Evolutionary conservation across 176 grass and related monocot genomes (phyloP), one percentile per base, ranked within the genome.

Genomic region (Secale cereale): DNA sequence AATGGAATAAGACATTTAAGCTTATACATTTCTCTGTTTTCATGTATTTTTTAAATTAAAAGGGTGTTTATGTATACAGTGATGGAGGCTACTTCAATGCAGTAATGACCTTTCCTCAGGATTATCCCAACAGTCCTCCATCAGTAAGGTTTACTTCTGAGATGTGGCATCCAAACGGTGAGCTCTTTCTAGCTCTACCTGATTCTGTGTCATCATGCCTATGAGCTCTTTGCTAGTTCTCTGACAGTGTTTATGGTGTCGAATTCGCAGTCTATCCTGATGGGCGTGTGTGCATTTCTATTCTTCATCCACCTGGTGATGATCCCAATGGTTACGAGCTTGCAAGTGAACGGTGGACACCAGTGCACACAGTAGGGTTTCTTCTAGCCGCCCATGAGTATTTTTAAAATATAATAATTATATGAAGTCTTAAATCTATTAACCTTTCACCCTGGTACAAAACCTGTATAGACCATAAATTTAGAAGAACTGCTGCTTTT

Each of bases 91-190:
- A 94, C 65, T 97, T 97, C 36, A 97, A 89, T 85, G 94, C 94
- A 81, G 86, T 94, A 68, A 97, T 97, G 94, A 92, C 62, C 27
- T 97, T 97, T 76, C 96, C 95, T 13, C 81, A 82, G 39, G 93
- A 98, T 77, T 98, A 98, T 80, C 96, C 96, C 20, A 98, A 98
- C 71, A 95, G 93, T 27, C 96, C 96, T 3, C 96, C 96, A 65
- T 87, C 93, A 56, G 91, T 98, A 56, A 90, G 96, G 80, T 98
- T 98, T 88, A 93, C 89, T 35, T 98, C 93, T 77, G 96, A 98
- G 81, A 98, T 95, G 96, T 98, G 96, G 93, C 93, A 98, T 91
- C 93, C 93, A 26, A 98, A 95, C 72, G 96, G 96, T 98, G 54
- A 80, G 82, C 28, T 78, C 14, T 70, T 50, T 7, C 37, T 52